These are phyloP conservation scores for Garcia nutans DNA, from an alignment of 345 rosid species.

Conservation along the genomic window DNA sequence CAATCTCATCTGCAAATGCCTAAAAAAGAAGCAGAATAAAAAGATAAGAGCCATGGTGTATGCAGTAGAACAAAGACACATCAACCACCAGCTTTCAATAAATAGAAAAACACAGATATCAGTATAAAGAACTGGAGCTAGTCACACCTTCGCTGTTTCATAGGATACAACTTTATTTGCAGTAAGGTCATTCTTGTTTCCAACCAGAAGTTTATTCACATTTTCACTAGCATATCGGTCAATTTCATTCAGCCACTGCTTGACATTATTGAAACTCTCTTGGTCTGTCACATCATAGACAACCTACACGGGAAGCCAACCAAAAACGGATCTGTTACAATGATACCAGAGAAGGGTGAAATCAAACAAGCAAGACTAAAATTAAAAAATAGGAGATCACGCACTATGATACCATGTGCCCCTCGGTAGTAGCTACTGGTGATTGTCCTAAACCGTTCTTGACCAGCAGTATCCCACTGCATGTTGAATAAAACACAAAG, in stretches of 20 bases:
- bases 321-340: neutral
- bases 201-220: constrained; percentile 64
- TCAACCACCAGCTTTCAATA: neutral
- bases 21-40: constrained; percentile 11
- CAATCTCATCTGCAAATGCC: constrained; percentile 69
- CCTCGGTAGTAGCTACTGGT: constrained; percentile 25
- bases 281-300: constrained; percentile 70
- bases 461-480: constrained; percentile 28
- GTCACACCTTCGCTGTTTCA: constrained; percentile 54
- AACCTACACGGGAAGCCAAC: constrained; percentile 34
- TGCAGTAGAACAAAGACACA: neutral
- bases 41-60: neutral
- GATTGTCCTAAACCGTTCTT: constrained; percentile 21
- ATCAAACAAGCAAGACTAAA: neutral
- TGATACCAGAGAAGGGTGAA: neutral
- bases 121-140: neutral
- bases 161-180: constrained; percentile 54
- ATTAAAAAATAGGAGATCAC: neutral
- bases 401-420: constrained; percentile 24
- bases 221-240: constrained; percentile 70
- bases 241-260: constrained; percentile 68
- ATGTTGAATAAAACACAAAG: neutral
- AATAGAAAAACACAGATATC: neutral
- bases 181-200: constrained; percentile 66
- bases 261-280: constrained; percentile 69